Base-by-base conservation (phyloP, 768 basidiomycete genomes). In the Serendipita sp. region DNA sequence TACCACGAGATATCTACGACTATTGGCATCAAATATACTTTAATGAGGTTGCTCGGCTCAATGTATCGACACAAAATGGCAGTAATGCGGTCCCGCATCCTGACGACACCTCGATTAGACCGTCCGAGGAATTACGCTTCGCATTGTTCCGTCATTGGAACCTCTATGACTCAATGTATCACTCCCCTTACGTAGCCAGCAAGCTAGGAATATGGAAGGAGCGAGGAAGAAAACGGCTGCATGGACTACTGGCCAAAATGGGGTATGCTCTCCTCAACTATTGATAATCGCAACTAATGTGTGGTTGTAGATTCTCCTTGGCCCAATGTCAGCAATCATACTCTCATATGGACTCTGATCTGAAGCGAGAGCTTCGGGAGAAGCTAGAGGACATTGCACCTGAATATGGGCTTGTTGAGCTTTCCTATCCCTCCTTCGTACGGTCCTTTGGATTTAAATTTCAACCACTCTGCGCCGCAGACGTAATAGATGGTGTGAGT, bases 201-300 rank as follows among this genome's bases (percentile, higher is more conserved):
- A 92, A 91, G 72, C 79, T 99, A 64, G 93, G 92, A 2, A 90
- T 95, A 62, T 98, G 96, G 96, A 92, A 88, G 70, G 95, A 98
- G 71, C 81, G 84, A 62, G 96, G 96, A 22, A 79, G 88, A 65
- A 94, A 92, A 71, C 81, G 84, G 66, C 74, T 99, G 62, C 90
- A 86, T 0, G 96, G 95, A 5, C 75, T 99, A 58, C 76, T 99
- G 24, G 96, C 96, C 16, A 98, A 98, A 77, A 99, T 99, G 91
- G 96, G 96, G 93, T 97, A 71, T 51, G 43, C 53, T 16, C n/a
- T n/a, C 61, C 41, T 38, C 14, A 26, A 43, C 28, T 24, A 42
- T 38, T 24, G 51, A 42, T 5, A 51, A n/a, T 65, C 38, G 64
- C 38, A 11, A 20, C 50, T 33, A 38, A 9, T 17, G 34, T 42